phyloP scores from a whole-genome alignment of 352 stramenopile species.

The Phytopythium boreale region DNA sequence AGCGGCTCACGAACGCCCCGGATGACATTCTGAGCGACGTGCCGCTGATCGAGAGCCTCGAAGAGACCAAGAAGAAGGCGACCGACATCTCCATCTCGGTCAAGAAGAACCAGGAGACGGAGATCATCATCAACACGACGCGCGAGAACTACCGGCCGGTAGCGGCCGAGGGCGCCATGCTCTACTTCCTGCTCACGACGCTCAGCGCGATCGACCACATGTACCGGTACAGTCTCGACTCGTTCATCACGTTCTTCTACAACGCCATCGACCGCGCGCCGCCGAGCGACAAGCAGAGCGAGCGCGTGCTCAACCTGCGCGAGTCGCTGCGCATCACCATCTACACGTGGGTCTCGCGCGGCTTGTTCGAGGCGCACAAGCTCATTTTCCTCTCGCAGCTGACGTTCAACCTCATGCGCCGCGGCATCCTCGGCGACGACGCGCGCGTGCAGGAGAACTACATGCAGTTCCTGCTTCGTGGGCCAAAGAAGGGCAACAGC shows the following conservation, averaged over 20 bases:
- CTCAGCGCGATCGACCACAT: conserved; percentile 96
- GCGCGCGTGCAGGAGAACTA: conserved; percentile 93
- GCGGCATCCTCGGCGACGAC: conserved; percentile 93
- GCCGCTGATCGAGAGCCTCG: conserved; percentile 94
- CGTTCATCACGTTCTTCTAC: conserved; percentile 97
- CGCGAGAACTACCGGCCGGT: conserved; percentile 93
- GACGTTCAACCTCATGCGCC: conserved; percentile 98
- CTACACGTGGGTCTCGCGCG: conserved; percentile 95
- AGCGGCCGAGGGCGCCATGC: conserved; percentile 94
- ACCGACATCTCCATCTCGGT: conserved; percentile 96
- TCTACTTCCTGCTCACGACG: conserved; percentile 97
- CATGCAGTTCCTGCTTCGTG: conserved; percentile 95
- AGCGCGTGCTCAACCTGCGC: conserved; percentile 91
- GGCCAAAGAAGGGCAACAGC: conserved; percentile 66
- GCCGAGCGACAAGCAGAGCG: conserved; percentile 82
- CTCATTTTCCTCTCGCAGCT: conserved; percentile 96
- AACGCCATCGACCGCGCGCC: conserved; percentile 92
- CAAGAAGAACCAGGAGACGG: conserved; percentile 93
- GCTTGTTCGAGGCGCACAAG: conserved; percentile 96
- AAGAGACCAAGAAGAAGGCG: conserved; percentile 95
- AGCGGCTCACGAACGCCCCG: conserved; percentile 93
- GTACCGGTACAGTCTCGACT: conserved; percentile 98
- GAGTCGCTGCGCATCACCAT: conserved; percentile 95
- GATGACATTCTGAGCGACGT: conserved; percentile 97
- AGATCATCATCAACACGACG: conserved; percentile 94